These are phyloP conservation scores for Fremontodendron californicum DNA, from an alignment of 345 rosid genomes.

Conservation along the genomic window DNA sequence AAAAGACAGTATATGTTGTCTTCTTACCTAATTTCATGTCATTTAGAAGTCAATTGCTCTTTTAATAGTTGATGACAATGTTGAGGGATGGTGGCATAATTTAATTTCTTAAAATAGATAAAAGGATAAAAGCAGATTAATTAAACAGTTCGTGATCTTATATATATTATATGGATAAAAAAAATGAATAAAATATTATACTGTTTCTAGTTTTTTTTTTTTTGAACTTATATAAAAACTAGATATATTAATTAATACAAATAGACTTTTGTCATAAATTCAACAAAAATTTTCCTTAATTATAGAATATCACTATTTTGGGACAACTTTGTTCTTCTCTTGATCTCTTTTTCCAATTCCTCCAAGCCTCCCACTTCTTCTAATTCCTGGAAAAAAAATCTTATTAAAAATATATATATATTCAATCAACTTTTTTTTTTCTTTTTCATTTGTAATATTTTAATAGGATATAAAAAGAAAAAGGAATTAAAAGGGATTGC, in stretches of 20 bases:
- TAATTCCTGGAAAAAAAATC: constrained; percentile 39
- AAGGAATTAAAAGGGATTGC: constrained; percentile 15
- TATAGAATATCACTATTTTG: background rate
- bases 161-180: background rate
- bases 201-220: too few species aligned
- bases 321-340: constrained; percentile 9
- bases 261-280: background rate
- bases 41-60: background rate
- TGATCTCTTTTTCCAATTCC: constrained; percentile 44
- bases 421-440: background rate
- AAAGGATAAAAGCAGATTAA: background rate
- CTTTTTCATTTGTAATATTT: background rate
- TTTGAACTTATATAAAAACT: too few species aligned
- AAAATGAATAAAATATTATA: too few species aligned
- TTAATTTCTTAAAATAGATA: background rate
- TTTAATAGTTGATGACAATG: background rate
- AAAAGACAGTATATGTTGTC: background rate
- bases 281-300: background rate
- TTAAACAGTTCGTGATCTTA: background rate
- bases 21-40: background rate
- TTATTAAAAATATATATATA: background rate
- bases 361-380: constrained; percentile 47
- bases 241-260: too few species aligned
- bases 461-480: background rate
- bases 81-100: background rate